phyloP scores from a whole-genome alignment of 2,329 filamentous ascomycete species.

The Emericellopsis cladophorae region DNA sequence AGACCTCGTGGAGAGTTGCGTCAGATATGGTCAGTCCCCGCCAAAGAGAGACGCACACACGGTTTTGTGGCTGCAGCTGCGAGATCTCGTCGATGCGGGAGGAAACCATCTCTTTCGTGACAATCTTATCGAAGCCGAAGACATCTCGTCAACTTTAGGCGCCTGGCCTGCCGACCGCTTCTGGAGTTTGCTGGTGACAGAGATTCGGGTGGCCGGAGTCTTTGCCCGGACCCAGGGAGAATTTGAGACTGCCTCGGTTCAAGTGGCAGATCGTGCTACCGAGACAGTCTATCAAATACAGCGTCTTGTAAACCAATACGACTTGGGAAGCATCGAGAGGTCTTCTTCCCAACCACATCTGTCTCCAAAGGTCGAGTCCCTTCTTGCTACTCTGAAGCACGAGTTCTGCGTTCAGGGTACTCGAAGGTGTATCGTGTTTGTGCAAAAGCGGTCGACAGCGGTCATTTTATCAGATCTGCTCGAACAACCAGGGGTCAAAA shows the following conservation, averaged over 20 bases:
- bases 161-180: conserved; percentile 75
- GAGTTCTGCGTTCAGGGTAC: conserved; percentile 48
- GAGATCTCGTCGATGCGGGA: conserved; percentile 19
- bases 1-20: conserved; percentile 35
- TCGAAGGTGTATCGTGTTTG: conserved; percentile 71
- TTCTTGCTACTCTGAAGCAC: conserved; percentile 46
- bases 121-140: conserved; percentile 45
- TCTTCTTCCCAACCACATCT: conserved; percentile 28
- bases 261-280: conserved; percentile 34
- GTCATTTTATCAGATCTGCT: conserved; percentile 60
- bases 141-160: conserved; percentile 56
- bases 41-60: conserved; percentile 43
- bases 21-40: conserved; percentile 29
- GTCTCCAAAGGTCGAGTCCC: conserved; percentile 59
- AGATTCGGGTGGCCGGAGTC: conserved; percentile 48
- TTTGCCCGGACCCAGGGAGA: conserved; percentile 39
- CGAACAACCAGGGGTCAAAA: conserved; percentile 34
- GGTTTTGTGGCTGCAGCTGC: conserved; percentile 45
- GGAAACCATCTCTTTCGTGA: conserved; percentile 34
- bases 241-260: conserved; percentile 1
- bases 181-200: conserved; percentile 59
- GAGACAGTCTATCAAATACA: conserved; percentile 45
- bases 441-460: conserved; percentile 66
- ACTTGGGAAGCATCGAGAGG: conserved; percentile 23
- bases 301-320: conserved; percentile 38